Percentiles rank a stretch among this genome's conserved stretches.
These are phyloP conservation scores for Adansonia madagascariensis DNA, from an alignment of 441 rosid species.

Conservation along the genomic window DNA sequence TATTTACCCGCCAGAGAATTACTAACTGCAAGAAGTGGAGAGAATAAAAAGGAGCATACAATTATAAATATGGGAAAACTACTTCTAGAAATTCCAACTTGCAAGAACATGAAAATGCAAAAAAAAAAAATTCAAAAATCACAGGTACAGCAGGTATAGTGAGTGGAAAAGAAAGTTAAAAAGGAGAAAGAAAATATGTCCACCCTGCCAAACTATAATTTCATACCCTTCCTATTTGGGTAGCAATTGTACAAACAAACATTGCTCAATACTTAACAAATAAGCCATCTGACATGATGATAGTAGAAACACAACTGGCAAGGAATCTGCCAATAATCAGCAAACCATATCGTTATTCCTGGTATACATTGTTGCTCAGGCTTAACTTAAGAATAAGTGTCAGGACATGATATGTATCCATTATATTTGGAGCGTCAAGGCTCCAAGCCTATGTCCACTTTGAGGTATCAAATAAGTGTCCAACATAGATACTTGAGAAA, in stretches of 20 bases:
- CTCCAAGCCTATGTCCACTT: not conserved
- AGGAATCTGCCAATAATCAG: constrained; percentile 12
- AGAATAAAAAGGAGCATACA: not conserved
- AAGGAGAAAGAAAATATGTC: not conserved
- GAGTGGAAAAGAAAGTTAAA: not conserved
- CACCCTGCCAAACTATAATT: not conserved
- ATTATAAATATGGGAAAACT: not conserved
- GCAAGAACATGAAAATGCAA: not conserved
- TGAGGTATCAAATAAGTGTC: not conserved
- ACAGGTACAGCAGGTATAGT: not conserved
- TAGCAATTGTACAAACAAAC: not conserved
- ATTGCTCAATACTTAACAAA: not conserved
- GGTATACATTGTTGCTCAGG: not conserved
- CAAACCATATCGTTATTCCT: not conserved
- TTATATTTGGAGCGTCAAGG: not conserved
- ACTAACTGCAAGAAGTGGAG: not conserved
- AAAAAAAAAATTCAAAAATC: not conserved
- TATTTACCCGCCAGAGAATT: not conserved
- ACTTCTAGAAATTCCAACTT: not conserved
- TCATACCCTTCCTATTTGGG: not conserved
- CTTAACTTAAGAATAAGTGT: not conserved
- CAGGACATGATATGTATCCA: not conserved
- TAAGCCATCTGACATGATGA: constrained; percentile 4
- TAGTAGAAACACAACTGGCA: constrained; percentile 3
- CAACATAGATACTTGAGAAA: not conserved